Conservation (phyloP, 1,284 basidiomycete species). For the Austropuccinia psidii region DNA sequence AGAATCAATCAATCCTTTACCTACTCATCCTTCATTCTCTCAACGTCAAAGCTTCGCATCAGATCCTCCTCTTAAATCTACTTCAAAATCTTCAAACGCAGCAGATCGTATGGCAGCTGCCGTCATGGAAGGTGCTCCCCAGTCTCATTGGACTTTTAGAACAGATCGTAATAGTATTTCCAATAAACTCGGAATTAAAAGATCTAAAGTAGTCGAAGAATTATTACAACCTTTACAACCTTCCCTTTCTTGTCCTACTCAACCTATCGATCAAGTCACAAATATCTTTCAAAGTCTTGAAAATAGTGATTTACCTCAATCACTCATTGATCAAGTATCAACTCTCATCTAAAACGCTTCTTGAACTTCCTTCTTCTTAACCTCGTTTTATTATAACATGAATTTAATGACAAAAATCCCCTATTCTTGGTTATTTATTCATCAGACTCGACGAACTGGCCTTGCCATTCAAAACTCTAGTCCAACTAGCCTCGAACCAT, state of each 20-base stretch:
- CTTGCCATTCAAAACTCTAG: too few relatives aligned
- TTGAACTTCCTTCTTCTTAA: background rate
- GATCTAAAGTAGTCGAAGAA: conserved; percentile 33
- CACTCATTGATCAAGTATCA: conserved; percentile 19
- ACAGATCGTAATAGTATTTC: background rate
- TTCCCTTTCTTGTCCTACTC: background rate
- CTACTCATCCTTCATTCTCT: background rate
- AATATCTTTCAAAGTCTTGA: background rate
- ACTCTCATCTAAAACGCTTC: background rate
- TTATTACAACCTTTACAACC: conserved; percentile 26
- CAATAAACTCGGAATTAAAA: conserved; percentile 6
- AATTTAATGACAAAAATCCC: background rate
- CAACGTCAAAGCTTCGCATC: background rate
- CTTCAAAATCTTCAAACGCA: conserved; percentile 6
- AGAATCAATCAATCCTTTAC: background rate
- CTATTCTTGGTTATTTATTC: background rate
- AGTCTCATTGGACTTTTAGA: conserved; percentile 20
- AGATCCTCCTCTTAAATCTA: conserved; percentile 1
- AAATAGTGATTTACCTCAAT: conserved; percentile 35
- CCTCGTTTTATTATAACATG: background rate
- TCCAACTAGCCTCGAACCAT: too few relatives aligned
- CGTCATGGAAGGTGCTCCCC: conserved; percentile 33
- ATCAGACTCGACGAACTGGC: conserved; percentile 1
- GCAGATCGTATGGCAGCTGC: conserved; percentile 31
- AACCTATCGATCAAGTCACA: background rate